These are phyloP conservation scores for Xylaria digitata DNA, from an alignment of 2,329 filamentous ascomycete species.

Conservation along the genomic window DNA sequence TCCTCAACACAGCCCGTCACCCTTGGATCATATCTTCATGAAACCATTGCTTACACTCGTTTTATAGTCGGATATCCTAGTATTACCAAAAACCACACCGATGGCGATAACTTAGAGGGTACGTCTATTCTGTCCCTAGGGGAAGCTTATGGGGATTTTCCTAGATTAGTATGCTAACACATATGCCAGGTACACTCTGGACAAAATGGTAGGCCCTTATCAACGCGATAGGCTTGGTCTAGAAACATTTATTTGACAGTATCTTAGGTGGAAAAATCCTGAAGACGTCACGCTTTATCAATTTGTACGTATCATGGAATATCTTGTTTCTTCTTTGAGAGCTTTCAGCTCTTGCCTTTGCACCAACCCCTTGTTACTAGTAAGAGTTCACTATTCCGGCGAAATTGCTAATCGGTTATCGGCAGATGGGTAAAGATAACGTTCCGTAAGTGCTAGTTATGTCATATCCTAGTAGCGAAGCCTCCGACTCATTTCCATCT, in stretches of 20 bases:
- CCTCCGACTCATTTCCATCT: not conserved
- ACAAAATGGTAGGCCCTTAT: slow-evolving; percentile 6
- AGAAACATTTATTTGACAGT: not conserved
- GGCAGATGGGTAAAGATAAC: slow-evolving; percentile 79
- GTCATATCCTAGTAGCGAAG: too few relatives aligned
- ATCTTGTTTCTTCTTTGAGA: not conserved
- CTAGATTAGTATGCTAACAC: not conserved
- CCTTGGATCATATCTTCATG: not conserved
- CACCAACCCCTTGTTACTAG: too few relatives aligned
- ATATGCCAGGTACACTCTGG: not conserved
- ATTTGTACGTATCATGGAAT: slow-evolving; percentile 59
- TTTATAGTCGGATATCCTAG: slow-evolving; percentile 83
- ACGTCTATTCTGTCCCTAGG: not conserved
- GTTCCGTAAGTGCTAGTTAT: slow-evolving; percentile 53
- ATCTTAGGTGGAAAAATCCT: slow-evolving; percentile 84
- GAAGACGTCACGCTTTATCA: slow-evolving; percentile 90
- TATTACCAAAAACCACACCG: slow-evolving; percentile 86
- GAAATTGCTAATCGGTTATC: not conserved
- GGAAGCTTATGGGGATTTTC: not conserved
- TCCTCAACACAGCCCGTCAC: not conserved
- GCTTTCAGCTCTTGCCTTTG: not conserved
- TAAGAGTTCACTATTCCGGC: not conserved
- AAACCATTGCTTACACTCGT: not conserved
- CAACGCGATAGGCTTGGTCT: not conserved
- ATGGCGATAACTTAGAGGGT: slow-evolving; percentile 53